Conservation (phyloP, 371 early-diverging fungal genomes). For the Rhizopus arrhizus region DNA sequence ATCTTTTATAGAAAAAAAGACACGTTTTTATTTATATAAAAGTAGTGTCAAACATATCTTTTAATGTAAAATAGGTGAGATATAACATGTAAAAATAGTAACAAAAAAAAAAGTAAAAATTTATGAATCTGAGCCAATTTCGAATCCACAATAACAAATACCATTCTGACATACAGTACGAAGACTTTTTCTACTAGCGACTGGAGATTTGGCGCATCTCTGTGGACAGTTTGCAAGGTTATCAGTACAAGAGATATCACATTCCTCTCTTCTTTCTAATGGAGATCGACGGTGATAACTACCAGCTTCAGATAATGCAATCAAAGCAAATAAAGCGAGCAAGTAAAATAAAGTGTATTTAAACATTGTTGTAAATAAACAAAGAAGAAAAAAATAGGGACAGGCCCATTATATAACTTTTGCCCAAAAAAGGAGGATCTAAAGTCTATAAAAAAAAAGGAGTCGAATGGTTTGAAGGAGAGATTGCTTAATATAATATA, state of each 20-base stretch:
- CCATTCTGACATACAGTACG: slow-evolving; percentile 17
- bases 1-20: too few relatives aligned
- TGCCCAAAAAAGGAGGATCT: not conserved
- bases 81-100: too few relatives aligned
- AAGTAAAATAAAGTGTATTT: not conserved
- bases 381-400: slow-evolving; percentile 3
- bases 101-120: too few relatives aligned
- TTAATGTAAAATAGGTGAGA: too few relatives aligned
- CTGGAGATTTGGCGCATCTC: slow-evolving; percentile 3
- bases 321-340: not conserved
- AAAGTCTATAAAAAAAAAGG: not conserved
- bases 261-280: slow-evolving; percentile 15
- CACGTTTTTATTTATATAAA: too few relatives aligned
- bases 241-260: slow-evolving; percentile 14
- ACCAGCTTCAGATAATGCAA: slow-evolving; percentile 11
- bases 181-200: slow-evolving; percentile 1
- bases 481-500: too few relatives aligned
- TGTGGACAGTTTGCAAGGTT: slow-evolving; percentile 1
- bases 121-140: slow-evolving; percentile 5
- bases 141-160: slow-evolving; percentile 23
- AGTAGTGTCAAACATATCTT: too few relatives aligned
- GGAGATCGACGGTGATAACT: slow-evolving; percentile 7
- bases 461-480: too few relatives aligned
- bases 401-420: not conserved
- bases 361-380: not conserved